phyloP scores from a whole-genome alignment of 768 basidiomycete genomes.

The Phylloporus arenicola region DNA sequence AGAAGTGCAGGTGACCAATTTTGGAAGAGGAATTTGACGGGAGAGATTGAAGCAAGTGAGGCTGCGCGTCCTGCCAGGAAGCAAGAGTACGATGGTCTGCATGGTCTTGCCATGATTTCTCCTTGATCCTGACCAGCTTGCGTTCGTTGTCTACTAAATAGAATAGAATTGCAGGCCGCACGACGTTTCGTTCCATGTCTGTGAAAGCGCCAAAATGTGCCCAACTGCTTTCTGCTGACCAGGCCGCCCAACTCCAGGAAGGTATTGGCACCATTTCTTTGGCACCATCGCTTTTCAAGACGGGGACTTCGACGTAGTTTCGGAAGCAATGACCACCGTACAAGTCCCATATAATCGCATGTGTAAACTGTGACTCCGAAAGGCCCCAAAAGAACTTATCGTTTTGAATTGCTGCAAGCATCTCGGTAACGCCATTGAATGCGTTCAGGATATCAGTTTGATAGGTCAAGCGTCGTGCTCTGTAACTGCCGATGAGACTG shows the following conservation, averaged over 20 bases:
- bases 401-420: conserved; percentile 5
- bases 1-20: conserved; percentile 11
- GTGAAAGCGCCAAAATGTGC: not conserved
- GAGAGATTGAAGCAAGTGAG: not conserved
- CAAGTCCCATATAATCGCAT: conserved; percentile 8
- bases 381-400: conserved; percentile 14
- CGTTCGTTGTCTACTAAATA: conserved; percentile 3
- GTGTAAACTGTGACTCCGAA: conserved; percentile 14
- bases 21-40: not conserved
- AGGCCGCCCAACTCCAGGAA: conserved; percentile 18
- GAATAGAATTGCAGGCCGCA: conserved; percentile 5
- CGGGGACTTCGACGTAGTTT: not conserved
- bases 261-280: conserved; percentile 6
- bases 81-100: not conserved
- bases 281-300: conserved; percentile 3
- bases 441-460: conserved; percentile 15
- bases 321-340: not conserved
- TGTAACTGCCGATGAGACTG: conserved; percentile 1
- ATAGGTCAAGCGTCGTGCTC: conserved; percentile 8
- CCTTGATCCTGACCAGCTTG: not conserved
- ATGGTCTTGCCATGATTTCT: not conserved
- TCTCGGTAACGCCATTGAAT: conserved; percentile 12
- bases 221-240: conserved; percentile 1
- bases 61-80: not conserved
- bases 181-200: rapidly evolving